These are phyloP conservation scores for Rhizopus arrhizus DNA, from an alignment of 371 early-diverging fungal species.

Conservation along the genomic window DNA sequence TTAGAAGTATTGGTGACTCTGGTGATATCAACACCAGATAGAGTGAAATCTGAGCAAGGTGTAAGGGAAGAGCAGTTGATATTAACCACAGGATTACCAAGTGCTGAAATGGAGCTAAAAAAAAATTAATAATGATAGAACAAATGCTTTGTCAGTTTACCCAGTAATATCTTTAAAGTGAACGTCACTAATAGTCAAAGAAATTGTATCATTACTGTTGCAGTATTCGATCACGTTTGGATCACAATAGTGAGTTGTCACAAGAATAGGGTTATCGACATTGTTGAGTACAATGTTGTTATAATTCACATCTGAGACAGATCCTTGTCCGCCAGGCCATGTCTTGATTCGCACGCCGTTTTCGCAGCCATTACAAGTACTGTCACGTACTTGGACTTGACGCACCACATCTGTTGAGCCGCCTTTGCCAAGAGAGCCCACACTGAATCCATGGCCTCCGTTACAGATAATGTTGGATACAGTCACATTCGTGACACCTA, in stretches of 20 bases:
- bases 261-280: constrained; percentile 30
- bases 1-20: constrained; percentile 23
- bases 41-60: constrained; percentile 29
- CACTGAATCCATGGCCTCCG: constrained; percentile 40
- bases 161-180: constrained; percentile 26
- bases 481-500: constrained; percentile 30
- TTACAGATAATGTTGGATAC: constrained; percentile 29
- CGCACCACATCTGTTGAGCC: constrained; percentile 26
- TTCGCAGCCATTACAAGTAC: constrained; percentile 35
- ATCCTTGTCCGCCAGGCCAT: constrained; percentile 32
- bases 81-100: constrained; percentile 25
- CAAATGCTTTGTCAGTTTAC: constrained; percentile 4
- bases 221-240: constrained; percentile 28
- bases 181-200: constrained; percentile 30
- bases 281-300: constrained; percentile 22
- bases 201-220: constrained; percentile 16
- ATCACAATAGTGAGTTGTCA: constrained; percentile 31
- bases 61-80: constrained; percentile 34
- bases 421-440: constrained; percentile 41
- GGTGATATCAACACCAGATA: constrained; percentile 21
- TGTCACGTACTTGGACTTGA: constrained; percentile 23
- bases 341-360: constrained; percentile 48
- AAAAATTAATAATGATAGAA: background rate
- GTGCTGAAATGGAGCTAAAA: constrained; percentile 13
- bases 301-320: constrained; percentile 20